Percentiles rank a stretch among this genome's conserved stretches.
Evolutionary conservation across 129 eudicot genomes (phyloP).

Genomic region (Chrysanthemum seticuspe): DNA sequence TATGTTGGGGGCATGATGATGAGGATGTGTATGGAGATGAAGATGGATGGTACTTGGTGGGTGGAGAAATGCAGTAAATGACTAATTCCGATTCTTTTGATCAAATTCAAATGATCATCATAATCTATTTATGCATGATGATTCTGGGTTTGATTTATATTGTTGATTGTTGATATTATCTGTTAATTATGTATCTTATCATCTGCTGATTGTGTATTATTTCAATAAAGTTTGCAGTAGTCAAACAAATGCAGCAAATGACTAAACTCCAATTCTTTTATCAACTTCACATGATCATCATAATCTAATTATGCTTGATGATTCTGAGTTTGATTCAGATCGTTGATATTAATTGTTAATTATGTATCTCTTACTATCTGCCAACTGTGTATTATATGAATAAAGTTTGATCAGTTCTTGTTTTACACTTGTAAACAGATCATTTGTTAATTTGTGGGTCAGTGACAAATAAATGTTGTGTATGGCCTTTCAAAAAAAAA

Average conservation of each 20-base stretch:
- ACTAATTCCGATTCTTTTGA: slow-evolving; percentile 24
- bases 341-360: slow-evolving; percentile 18
- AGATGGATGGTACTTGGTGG: slow-evolving; percentile 37
- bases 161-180: background rate
- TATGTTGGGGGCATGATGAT: slow-evolving; percentile 41
- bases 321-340: too few species aligned
- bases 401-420: slow-evolving; percentile 17
- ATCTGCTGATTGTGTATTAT: slow-evolving; percentile 18
- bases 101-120: slow-evolving; percentile 25
- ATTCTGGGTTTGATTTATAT: slow-evolving; percentile 3
- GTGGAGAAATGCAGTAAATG: slow-evolving; percentile 24
- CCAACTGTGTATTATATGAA: slow-evolving; percentile 14
- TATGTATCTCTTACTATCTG: slow-evolving; percentile 16
- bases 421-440: background rate
- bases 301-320: too few species aligned
- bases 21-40: slow-evolving; percentile 32
- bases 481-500: too few species aligned
- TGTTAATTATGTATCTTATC: slow-evolving; percentile 24
- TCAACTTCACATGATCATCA: too few species aligned
- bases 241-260: too few species aligned
- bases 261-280: background rate
- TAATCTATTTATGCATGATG: slow-evolving; percentile 26
- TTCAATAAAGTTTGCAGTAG: slow-evolving; percentile 18
- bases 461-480: too few species aligned
- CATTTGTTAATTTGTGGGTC: background rate